Evolutionary conservation across 352 stramenopile genomes (phyloP).

Genomic region (Pythium brachiatum): DNA sequence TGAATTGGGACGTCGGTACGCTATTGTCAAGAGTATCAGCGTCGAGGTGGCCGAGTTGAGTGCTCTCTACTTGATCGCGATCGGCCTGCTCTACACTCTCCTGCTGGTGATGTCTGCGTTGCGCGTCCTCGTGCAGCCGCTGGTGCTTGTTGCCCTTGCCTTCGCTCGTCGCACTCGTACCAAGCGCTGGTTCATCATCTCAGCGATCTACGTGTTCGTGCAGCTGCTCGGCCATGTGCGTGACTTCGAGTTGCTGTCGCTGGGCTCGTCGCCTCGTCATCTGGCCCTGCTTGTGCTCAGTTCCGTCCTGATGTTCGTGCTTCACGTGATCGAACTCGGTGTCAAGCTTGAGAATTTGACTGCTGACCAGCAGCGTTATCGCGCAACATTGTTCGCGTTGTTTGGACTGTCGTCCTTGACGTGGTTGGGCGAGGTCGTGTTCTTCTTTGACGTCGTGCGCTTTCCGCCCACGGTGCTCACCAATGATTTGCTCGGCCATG

Average conservation of each 20-base stretch:
- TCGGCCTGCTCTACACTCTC: constrained; percentile 56
- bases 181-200: constrained; percentile 50
- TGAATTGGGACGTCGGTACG: constrained; percentile 17
- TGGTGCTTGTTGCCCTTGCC: constrained; percentile 21
- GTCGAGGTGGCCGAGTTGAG: constrained; percentile 28
- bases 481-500: constrained; percentile 48
- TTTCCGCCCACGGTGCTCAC: constrained; percentile 39
- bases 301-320: constrained; percentile 39
- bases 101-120: constrained; percentile 37
- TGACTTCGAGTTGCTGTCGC: constrained; percentile 26
- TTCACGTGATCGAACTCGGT: constrained; percentile 52
- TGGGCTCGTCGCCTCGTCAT: constrained; percentile 35
- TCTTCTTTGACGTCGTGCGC: constrained; percentile 43
- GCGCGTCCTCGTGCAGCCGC: constrained; percentile 36
- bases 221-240: constrained; percentile 40
- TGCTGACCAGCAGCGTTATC: constrained; percentile 51
- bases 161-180: constrained; percentile 23
- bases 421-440: constrained; percentile 66
- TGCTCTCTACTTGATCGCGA: constrained; percentile 48
- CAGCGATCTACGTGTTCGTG: constrained; percentile 35
- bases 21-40: neutral
- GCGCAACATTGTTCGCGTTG: constrained; percentile 55
- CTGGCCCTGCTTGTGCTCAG: constrained; percentile 51
- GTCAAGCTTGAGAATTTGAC: constrained; percentile 32
- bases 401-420: constrained; percentile 51